Percentiles rank a stretch among this genome's conserved stretches.
Conservation (phyloP, 306 rosid genomes). For the Fragaria vesca region DNA sequence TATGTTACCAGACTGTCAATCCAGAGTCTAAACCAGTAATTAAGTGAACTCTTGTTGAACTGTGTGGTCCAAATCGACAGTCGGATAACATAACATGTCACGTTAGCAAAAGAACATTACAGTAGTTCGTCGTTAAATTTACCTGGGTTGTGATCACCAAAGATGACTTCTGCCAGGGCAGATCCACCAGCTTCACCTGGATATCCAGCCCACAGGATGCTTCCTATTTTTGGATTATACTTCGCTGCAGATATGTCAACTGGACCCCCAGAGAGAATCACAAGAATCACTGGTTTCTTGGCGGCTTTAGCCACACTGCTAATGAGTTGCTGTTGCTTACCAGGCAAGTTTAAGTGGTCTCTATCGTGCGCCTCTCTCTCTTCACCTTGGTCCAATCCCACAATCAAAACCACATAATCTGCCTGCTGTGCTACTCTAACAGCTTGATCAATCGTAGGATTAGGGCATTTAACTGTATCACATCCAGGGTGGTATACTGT, state of each 20-base stretch:
- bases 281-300: constrained; percentile 66
- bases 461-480: constrained; percentile 49
- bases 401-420: constrained; percentile 72
- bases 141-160: constrained; percentile 97
- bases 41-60: not conserved
- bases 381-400: constrained; percentile 82
- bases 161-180: constrained; percentile 78
- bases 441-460: constrained; percentile 52
- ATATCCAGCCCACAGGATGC: constrained; percentile 98
- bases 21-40: not conserved
- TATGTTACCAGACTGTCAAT: not conserved
- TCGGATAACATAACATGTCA: not conserved
- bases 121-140: not conserved
- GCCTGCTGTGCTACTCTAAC: constrained; percentile 49
- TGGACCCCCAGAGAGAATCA: constrained; percentile 84
- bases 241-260: constrained; percentile 75
- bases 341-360: constrained; percentile 57
- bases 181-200: constrained; percentile 82
- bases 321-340: constrained; percentile 69
- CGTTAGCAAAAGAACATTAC: not conserved
- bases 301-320: constrained; percentile 64
- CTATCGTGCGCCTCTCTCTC: constrained; percentile 80
- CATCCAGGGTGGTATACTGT: constrained; percentile 64
- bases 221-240: constrained; percentile 54
- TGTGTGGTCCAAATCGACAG: not conserved